Evolutionary conservation across 2,329 filamentous ascomycete species (phyloP), one percentile per base, ranked within the genome.

Genomic region (Achaetomium macrosporum): DNA sequence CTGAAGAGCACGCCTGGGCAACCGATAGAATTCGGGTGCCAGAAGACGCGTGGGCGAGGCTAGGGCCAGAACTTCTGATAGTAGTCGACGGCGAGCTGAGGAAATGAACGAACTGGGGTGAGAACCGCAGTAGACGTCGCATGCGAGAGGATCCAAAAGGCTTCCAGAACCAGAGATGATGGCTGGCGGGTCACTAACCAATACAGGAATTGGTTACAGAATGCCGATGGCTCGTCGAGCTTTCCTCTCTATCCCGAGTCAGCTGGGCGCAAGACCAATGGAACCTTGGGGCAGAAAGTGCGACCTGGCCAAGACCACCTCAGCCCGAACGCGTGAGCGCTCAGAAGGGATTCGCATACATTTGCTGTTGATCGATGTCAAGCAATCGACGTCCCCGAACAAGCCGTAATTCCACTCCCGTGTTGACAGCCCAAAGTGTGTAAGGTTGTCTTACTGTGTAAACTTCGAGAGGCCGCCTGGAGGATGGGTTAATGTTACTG

Each of bases 81-180:
- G 46, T 42, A 17, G 17, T n/a, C 13, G 46, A 33, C 16, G 51
- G 25, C 25, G 51, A 52, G 33, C 36, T 30, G 48, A 16, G 17
- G 19, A 42, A 51, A 41, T 37, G 49, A 35, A 53, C 40, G 30
- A 40, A 33, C 35, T 30, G 50, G 29, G 20, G 30, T 25, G 45
- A 19, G 25, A 56, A 16, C 30, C 50, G 46, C 45, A 50, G 48
- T 41, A 51, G 47, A 42, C 51, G 36, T 47, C 39, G 59, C 59
- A 59, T 61, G 46, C 44, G 51, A 48, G 50, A 35, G 20, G 35
- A 47, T 36, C 31, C 35, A 12, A 19, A 41, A 35, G 40, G 37
- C 30, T 25, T 40, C 29, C 43, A 43, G 43, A 37, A 42, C 41
- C 10, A 4, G 17, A 9, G 36, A 29, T 20, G 20, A 29, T 36